Evolutionary conservation across 2,329 filamentous ascomycete genomes (phyloP).

Genomic region (Hypocrella siamensis): DNA sequence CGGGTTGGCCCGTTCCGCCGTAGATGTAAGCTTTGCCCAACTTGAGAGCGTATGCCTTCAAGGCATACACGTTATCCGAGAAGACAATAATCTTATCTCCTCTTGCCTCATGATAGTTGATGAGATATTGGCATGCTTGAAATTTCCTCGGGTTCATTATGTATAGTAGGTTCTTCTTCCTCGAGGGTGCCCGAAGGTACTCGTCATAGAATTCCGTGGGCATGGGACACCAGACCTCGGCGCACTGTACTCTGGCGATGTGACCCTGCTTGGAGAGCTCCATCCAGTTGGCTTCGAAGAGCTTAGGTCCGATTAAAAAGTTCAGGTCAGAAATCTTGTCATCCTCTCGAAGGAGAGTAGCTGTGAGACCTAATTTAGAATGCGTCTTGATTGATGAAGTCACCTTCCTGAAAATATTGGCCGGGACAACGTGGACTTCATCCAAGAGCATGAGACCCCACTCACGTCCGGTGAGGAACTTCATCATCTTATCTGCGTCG

Average conservation of each 20-base stretch:
- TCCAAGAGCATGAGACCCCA: slow-evolving; percentile 97
- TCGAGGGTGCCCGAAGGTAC: slow-evolving; percentile 56
- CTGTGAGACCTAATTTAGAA: slow-evolving; percentile 86
- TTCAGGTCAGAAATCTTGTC: slow-evolving; percentile 97
- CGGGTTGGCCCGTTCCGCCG: slow-evolving; percentile 70
- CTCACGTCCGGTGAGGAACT: slow-evolving; percentile 75
- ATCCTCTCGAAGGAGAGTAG: slow-evolving; percentile 86
- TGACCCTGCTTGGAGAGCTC: slow-evolving; percentile 93
- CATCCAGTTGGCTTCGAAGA: slow-evolving; percentile 99
- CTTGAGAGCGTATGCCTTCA: slow-evolving; percentile 72
- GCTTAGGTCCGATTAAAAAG: slow-evolving; percentile 90
- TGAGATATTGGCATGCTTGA: slow-evolving; percentile 94
- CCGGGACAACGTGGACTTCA: slow-evolving; percentile 95
- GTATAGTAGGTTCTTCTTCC: slow-evolving; percentile 45
- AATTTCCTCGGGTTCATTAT: slow-evolving; percentile 98
- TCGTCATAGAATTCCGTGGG: slow-evolving; percentile 95
- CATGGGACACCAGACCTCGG: slow-evolving; percentile 99
- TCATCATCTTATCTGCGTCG: slow-evolving; percentile 95
- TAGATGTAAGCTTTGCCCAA: slow-evolving; percentile 83
- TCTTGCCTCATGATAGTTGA: slow-evolving; percentile 87
- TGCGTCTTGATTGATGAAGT: slow-evolving; percentile 89
- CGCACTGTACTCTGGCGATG: slow-evolving; percentile 93
- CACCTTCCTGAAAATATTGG: slow-evolving; percentile 89
- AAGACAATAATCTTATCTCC: slow-evolving; percentile 98
- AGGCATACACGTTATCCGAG: slow-evolving; percentile 89